Percentiles rank a stretch among this genome's conserved stretches.
phyloP scores from a whole-genome alignment of 306 rosid genomes.

The Carpinus viminea region DNA sequence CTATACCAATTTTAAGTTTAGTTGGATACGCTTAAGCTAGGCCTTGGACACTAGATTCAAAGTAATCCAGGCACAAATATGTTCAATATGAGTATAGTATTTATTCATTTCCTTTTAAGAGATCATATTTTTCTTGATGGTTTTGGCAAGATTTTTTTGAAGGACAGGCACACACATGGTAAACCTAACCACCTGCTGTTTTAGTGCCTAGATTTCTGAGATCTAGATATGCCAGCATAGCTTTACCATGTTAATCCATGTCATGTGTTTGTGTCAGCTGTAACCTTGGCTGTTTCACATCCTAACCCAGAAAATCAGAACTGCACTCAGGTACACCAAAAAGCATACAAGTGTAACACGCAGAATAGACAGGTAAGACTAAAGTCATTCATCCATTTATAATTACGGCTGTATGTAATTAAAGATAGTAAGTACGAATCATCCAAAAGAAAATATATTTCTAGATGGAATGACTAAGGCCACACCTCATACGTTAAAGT shows the following conservation, averaged over 20 bases:
- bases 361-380: not conserved
- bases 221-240: not conserved
- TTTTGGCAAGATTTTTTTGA: not conserved
- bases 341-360: not conserved
- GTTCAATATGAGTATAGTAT: too few relatives aligned
- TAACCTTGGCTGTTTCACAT: not conserved
- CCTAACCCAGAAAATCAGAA: not conserved
- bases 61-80: not conserved
- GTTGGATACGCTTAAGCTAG: too few relatives aligned
- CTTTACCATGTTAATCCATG: not conserved
- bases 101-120: not conserved
- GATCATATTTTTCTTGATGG: not conserved
- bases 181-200: not conserved
- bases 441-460: slow-evolving; percentile 1
- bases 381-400: not conserved
- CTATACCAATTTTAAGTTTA: too few relatives aligned
- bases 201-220: not conserved
- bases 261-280: not conserved
- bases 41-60: not conserved
- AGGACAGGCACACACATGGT: not conserved
- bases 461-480: slow-evolving; percentile 12
- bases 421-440: not conserved
- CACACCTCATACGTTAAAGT: slow-evolving; percentile 74
- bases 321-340: not conserved
- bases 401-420: slow-evolving; percentile 11